Conservation (phyloP, 768 basidiomycete species). For the Kwoniella europaea region DNA sequence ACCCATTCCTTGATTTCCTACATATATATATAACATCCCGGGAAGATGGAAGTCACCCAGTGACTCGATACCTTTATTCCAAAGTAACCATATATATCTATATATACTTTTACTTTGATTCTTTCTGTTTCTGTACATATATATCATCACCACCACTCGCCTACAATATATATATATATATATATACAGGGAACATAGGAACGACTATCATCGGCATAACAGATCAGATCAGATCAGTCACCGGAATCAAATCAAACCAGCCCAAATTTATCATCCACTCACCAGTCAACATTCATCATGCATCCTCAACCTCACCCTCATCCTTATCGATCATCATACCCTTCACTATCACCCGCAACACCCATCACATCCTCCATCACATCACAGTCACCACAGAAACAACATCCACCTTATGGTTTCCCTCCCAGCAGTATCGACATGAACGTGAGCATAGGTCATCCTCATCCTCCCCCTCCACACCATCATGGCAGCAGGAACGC, state of each 20-base stretch:
- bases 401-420: slow-evolving; percentile 16
- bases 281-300: neutral
- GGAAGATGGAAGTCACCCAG: slow-evolving; percentile 15
- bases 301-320: slow-evolving; percentile 1
- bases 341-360: slow-evolving; percentile 13
- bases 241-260: too few relatives aligned
- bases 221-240: too few relatives aligned
- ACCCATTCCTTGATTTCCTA: neutral
- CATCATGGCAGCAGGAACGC: slow-evolving; percentile 1
- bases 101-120: neutral
- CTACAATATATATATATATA: too few relatives aligned
- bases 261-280: neutral
- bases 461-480: neutral
- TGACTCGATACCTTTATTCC: slow-evolving; percentile 7
- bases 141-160: too few relatives aligned
- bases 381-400: neutral
- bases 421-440: neutral
- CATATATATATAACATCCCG: slow-evolving; percentile 3
- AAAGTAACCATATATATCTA: neutral
- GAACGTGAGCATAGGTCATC: slow-evolving; percentile 1
- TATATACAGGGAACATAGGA: too few relatives aligned
- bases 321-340: slow-evolving; percentile 17
- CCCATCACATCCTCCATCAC: slow-evolving; percentile 8
- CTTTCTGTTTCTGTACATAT: too few relatives aligned
- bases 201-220: too few relatives aligned